Evolutionary conservation across 345 rosid genomes (phyloP).

Genomic region (Arabidopsis thaliana): TAIR10.1 NC_003076.8:19565001-19565500

Average conservation of each 20-base stretch:
- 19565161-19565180: constrained; percentile 75
- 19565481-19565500: constrained; percentile 63
- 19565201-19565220: constrained; percentile 61
- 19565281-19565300: constrained; percentile 89
- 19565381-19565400: constrained; percentile 69
- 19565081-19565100: constrained; percentile 77
- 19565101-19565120: constrained; percentile 75
- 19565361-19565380: constrained; percentile 83
- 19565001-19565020: constrained; percentile 87
- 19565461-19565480: constrained; percentile 58
- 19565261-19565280: constrained; percentile 78
- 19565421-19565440: constrained; percentile 95
- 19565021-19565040: constrained; percentile 96
- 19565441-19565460: constrained; percentile 74
- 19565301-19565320: constrained; percentile 76
- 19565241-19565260: constrained; percentile 85
- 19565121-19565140: constrained; percentile 71
- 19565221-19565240: constrained; percentile 82
- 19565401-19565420: constrained; percentile 73
- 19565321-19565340: constrained; percentile 76
- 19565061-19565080: constrained; percentile 96
- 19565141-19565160: constrained; percentile 78
- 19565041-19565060: constrained; percentile 69
- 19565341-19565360: constrained; percentile 72
- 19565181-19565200: constrained; percentile 83